Evolutionary conservation across 192 early-diverging fungal species (phyloP).

Genomic region (Spizellomyces punctatus): DNA sequence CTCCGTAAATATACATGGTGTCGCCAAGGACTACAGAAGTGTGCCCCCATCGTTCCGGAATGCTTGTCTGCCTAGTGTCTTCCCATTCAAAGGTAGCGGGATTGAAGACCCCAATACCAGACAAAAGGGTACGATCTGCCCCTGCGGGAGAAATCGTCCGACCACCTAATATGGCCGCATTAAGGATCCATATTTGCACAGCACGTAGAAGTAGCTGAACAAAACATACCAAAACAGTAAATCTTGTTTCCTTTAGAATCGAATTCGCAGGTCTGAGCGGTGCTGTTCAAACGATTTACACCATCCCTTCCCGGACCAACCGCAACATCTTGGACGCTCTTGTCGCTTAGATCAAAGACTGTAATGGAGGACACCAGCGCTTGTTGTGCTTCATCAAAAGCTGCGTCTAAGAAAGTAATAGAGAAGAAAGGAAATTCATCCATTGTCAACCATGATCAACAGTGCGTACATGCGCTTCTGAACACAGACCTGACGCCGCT

Average conservation of each 20-base stretch:
- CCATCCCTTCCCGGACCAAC: constrained; percentile 1
- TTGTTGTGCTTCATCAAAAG: neutral
- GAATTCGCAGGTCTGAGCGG: constrained; percentile 25
- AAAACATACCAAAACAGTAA: constrained; percentile 32
- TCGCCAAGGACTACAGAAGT: constrained; percentile 13
- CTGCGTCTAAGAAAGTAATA: neutral
- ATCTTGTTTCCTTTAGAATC: constrained; percentile 6
- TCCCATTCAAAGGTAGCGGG: constrained; percentile 14
- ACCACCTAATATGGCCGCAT: neutral
- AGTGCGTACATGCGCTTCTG: no score
- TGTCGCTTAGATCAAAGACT: constrained; percentile 7
- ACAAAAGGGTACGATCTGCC: neutral
- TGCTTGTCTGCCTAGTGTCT: neutral
- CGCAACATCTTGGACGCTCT: neutral
- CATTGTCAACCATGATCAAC: neutral
- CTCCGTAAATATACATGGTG: constrained; percentile 28
- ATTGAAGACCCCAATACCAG: constrained; percentile 27
- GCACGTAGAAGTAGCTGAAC: no score
- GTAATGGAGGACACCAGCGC: constrained; percentile 11
- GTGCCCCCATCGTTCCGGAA: constrained; percentile 6
- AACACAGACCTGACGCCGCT: neutral
- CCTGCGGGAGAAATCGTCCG: neutral
- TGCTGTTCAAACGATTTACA: constrained; percentile 13
- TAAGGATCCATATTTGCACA: no score
- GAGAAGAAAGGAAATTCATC: no score